Evolutionary conservation across 768 basidiomycete species (phyloP), one percentile per base, ranked within the genome.

Genomic region (Neoboletus brunneissimus): DNA sequence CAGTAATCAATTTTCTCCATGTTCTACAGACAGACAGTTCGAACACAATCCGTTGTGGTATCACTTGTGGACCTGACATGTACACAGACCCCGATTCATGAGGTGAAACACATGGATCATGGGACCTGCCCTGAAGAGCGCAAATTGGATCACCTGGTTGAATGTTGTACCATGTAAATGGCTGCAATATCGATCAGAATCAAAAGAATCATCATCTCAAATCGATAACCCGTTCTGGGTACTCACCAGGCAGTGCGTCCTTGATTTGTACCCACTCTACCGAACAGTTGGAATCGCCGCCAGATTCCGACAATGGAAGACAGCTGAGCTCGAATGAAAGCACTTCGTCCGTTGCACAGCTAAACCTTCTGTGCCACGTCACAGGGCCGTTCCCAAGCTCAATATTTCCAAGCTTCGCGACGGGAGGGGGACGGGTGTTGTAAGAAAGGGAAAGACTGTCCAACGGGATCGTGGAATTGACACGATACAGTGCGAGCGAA

Each of bases 181-280:
- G 29, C 29, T 29, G 29, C 29, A 29, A 29, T 9, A 1, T 9
- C 29, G 8, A 29, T 29, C 29, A 29, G 29, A 29, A 29, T 29
- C 29, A 29, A 29, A 29, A 29, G 29, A 29, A 29, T 29, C 29
- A 29, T 29, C 29, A 29, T 29, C 29, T 9, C 29, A 29, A 13
- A n/a, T 22, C 5, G 22, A 27, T 20, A 23, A 5, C 15, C 11
- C 15, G 4, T 4, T 34, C 5, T 6, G 31, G 13, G 12, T 25
- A 34, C 59, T 61, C 45, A 60, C 59, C 59, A 32, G 59, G 59
- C 10, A 43, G 1, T 18, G 34, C 29, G 9, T 56, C 46, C 53
- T 61, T 61, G 35, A 61, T 61, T 13, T 60, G 59, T 13, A 60
- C 34, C 59, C 59, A 61, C 7, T 60, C 59, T 5, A 61, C 50